Base-by-base conservation (phyloP, 2,329 filamentous ascomycete genomes). In the Apiospora marii region DNA sequence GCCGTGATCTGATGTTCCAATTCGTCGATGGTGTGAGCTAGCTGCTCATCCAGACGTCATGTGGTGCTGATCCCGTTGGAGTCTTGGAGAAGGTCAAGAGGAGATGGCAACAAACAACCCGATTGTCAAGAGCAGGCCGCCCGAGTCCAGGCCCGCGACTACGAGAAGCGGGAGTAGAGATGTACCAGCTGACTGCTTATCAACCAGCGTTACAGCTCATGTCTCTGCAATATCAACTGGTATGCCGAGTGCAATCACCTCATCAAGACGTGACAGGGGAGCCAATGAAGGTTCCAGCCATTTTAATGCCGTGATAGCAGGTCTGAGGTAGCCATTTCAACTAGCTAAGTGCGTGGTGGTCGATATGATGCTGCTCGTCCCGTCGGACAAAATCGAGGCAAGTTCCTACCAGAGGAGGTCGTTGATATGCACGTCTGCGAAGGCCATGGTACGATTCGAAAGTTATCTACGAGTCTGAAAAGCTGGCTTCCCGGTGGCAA, bases 31-130 rank as follows among this genome's bases (percentile, higher is more conserved):
- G 58, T n/a, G 58, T 64, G 58, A 64, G 19, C 58, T 14, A 64
- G 41, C 34, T 64, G 58, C 58, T 64, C 58, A 64, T 64, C 22
- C 58, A 64, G 58, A 64, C 58, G 58, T 64, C 58, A 64, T 64
- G 8, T 3, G 34, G 8, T 41, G 58, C 19, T 64, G 58, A 64
- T 64, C 58, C 8, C 34, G 58, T 41, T 64, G 58, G 58, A 64
- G 58, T n/a, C 8, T 64, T 64, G 58, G 58, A 64, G 34, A 64
- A 41, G 7, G 34, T 14, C 19, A 24, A 41, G 34, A 13, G 58
- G 58, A 64, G 19, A 41, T 12, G 19, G 7, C 34, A n/a, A 13
- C 58, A 22, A 64, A n/a, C 14, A 37, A 19, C n/a, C 19, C 34
- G 34, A 41, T 19, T 64, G 58, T 64, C 1, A 41, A 14, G 34